phyloP scores from a whole-genome alignment of 441 rosid genomes.

The Syzygium malaccense region DNA sequence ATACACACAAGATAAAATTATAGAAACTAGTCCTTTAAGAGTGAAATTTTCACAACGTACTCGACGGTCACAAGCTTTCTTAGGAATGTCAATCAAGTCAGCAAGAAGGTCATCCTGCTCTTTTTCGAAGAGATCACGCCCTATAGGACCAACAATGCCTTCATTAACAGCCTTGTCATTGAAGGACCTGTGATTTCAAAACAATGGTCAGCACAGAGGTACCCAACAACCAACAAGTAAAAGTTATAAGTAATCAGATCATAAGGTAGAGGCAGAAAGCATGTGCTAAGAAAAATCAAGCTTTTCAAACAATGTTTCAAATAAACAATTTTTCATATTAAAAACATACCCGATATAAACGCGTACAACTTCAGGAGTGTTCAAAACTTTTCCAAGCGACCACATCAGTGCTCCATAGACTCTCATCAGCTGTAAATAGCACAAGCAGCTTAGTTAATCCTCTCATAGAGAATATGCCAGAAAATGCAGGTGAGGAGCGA shows the following conservation, averaged over 20 bases:
- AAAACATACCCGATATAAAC: constrained; percentile 53
- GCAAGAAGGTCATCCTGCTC: constrained; percentile 55
- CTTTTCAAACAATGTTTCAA: background rate
- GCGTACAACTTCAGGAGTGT: constrained; percentile 60
- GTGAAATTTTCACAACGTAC: constrained; percentile 11
- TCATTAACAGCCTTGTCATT: constrained; percentile 48
- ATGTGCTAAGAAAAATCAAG: background rate
- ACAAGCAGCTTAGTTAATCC: background rate
- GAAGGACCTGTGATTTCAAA: constrained; percentile 39
- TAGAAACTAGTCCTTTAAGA: background rate
- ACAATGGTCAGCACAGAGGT: background rate
- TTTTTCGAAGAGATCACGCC: constrained; percentile 52
- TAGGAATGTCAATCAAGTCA: constrained; percentile 49
- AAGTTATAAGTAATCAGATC: background rate
- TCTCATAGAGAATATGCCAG: background rate
- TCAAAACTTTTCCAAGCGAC: constrained; percentile 72
- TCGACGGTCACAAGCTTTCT: constrained; percentile 58
- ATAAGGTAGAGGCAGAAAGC: background rate
- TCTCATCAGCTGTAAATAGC: constrained; percentile 48
- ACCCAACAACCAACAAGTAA: background rate
- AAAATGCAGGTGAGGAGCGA: background rate
- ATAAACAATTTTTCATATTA: background rate
- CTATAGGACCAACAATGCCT: constrained; percentile 32
- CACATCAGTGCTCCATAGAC: constrained; percentile 79
- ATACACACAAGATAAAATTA: background rate